Base-by-base conservation (phyloP, 177 flowering plant genomes). In the Vitis hybrid region DNA sequence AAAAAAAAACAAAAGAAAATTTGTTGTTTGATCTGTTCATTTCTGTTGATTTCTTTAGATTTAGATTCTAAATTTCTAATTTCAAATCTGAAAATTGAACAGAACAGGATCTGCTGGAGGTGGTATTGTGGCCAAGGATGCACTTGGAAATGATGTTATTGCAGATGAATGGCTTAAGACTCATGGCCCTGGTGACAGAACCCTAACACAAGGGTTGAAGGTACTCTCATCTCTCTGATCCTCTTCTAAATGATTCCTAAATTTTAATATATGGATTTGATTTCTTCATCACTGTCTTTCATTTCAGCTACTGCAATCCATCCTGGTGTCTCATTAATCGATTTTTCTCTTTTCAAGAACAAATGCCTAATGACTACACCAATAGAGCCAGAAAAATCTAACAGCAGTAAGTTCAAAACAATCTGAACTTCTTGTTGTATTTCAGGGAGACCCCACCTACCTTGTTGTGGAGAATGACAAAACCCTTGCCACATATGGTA, bases 361-460 rank as follows among this genome's bases (percentile, higher is more conserved):
- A 33, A 33, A 33, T 4, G 8, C 26, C 26, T 0, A 33, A 33
- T 33, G 5, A 33, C 45, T 33, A 33, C 45, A 33, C 5, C 5
- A 33, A 33, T 33, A 6, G 7, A 33, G 4, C 45, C 45, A 33
- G 45, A 33, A 33, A 33, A 5, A 6, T 33, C 45, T 6, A 33
- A 0, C 45, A 33, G 8, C 45, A 33, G 45, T 33, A 33, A 5
- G 45, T 33, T 6, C 8, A 33, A 33, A 33, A 33, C 45, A 33
- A 33, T 33, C 45, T 11, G 18, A 2, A 31, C 13, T 18, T 74
- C 49, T 8, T 60, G 31, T 4, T 58, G 4, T 12, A 71, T 53
- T 78, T 29, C 83, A 95, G 98, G 99, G 99, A 73, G 98, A 95
- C 72, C 98, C 99, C 2, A 93, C 96, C 11, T 93, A 95, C 87